These are phyloP conservation scores for Salix arbutifolia DNA, from an alignment of 345 rosid species.

Conservation along the genomic window DNA sequence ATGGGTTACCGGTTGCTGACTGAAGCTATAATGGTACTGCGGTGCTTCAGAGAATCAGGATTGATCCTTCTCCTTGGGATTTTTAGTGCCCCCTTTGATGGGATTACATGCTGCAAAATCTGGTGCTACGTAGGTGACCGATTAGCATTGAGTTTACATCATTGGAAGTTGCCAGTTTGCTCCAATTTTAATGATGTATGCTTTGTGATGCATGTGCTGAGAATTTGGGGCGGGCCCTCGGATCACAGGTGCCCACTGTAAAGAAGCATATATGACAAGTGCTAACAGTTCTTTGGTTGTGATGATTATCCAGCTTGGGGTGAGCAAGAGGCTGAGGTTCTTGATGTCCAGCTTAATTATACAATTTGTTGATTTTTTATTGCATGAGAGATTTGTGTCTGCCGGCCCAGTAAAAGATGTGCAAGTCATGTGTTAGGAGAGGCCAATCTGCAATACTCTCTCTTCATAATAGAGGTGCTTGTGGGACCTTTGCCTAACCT, in stretches of 20 bases:
- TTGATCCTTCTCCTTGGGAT: background rate
- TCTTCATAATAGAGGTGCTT: slow-evolving; percentile 19
- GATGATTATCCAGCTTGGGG: slow-evolving; percentile 17
- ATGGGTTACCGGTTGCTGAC: slow-evolving; percentile 68
- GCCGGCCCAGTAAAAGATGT: slow-evolving; percentile 26
- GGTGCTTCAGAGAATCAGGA: slow-evolving; percentile 15
- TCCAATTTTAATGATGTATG: slow-evolving; percentile 5
- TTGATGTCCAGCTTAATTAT: slow-evolving; percentile 11
- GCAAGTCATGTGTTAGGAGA: slow-evolving; percentile 23
- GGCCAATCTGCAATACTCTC: slow-evolving; percentile 20
- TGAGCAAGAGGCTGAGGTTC: slow-evolving; percentile 32
- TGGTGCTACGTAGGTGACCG: background rate
- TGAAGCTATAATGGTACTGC: slow-evolving; percentile 28
- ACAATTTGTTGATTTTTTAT: slow-evolving; percentile 16
- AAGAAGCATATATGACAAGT: slow-evolving; percentile 9
- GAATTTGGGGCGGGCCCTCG: slow-evolving; percentile 17
- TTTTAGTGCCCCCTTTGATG: slow-evolving; percentile 3
- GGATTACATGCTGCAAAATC: slow-evolving; percentile 1
- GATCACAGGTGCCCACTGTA: slow-evolving; percentile 10
- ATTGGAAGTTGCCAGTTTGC: slow-evolving; percentile 3
- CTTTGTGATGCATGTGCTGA: slow-evolving; percentile 12
- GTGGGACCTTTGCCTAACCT: slow-evolving; percentile 21
- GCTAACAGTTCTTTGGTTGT: slow-evolving; percentile 15
- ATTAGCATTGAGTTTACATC: slow-evolving; percentile 6
- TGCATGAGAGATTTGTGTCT: slow-evolving; percentile 19